Evolutionary conservation across 371 early-diverging fungal species (phyloP), one percentile per base, ranked within the genome.

Genomic region (Mortierella sp.): DNA sequence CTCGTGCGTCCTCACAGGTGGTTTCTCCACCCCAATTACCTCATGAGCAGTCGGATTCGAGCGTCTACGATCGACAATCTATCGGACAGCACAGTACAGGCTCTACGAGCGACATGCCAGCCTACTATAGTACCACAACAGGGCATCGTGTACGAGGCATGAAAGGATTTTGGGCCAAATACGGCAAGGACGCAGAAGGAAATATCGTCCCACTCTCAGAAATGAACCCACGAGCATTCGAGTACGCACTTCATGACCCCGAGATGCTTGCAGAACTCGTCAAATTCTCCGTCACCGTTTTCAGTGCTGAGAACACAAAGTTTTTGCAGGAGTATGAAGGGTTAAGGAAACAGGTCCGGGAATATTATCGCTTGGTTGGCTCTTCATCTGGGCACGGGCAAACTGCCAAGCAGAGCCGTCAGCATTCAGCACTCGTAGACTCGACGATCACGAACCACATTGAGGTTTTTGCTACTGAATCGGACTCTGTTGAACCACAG

Each of bases 261-360:
- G 75, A 73, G 39, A 73, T 73, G 75, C 31, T 73, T 42, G 43
- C 12, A 0, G 60, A 54, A 21, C 54, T 73, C 17, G 68, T 67
- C 24, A 64, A 62, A 30, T 73, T 73, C 50, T 73, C 75, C 27
- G 51, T 73, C 2, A 73, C 64, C 0, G 75, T 73, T 21, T 73
- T 73, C 32, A 73, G 60, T 28, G 68, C 64, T 27, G 75, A 73
- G 39, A 73, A 68, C 34, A 51, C 75, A 49, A 67, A 64, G 60
- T 73, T 73, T 31, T 41, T 73, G 28, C 75, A 73, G 26, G 75
- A 73, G 30, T 73, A 73, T 49, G 75, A 67, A 4, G 75, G 75
- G 9, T 50, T 73, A 19, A 34, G 56, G 47, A 68, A 64, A 32
- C 75, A 73, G 11, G 75, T 68, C 6, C 54, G 58, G 23, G 75